phyloP scores from a whole-genome alignment of 2,329 filamentous ascomycete species.

The Blastomyces parvus region DNA sequence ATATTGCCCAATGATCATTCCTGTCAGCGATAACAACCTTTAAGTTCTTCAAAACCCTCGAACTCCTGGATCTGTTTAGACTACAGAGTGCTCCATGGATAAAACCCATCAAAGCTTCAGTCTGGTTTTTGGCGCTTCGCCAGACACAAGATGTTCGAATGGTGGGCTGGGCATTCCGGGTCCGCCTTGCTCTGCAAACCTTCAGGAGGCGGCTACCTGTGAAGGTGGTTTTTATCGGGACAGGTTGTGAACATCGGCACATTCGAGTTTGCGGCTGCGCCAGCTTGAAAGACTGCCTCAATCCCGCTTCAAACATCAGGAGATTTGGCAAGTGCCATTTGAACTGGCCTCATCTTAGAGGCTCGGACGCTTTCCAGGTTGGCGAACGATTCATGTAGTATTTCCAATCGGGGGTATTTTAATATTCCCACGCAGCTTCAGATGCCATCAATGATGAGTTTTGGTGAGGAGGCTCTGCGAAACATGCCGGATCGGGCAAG shows the following conservation, averaged over 20 bases:
- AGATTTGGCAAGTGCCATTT: not conserved
- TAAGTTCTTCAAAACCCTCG: not conserved
- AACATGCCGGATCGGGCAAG: not conserved
- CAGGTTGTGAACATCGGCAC: not conserved
- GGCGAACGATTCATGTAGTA: not conserved
- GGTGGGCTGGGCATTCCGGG: not conserved
- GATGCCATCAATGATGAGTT: not conserved
- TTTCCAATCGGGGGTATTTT: not conserved
- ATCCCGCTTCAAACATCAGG: not conserved
- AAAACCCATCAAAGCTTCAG: not conserved
- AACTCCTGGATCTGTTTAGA: not conserved
- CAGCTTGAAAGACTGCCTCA: not conserved
- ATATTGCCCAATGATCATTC: not conserved
- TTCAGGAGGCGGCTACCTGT: not conserved
- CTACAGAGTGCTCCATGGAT: not conserved
- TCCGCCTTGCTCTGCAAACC: not conserved
- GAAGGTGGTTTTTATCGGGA: not conserved
- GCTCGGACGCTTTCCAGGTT: not conserved
- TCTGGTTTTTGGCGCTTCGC: not conserved
- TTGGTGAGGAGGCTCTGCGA: conserved; percentile 2
- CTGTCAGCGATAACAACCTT: not conserved
- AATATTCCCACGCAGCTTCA: not conserved
- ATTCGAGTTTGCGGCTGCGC: not conserved
- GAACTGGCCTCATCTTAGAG: not conserved
- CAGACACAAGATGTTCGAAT: not conserved